Percentiles rank a stretch among this genome's conserved stretches.
phyloP scores from a whole-genome alignment of 148 eudicot genomes.

The Bassia scoparia region DNA sequence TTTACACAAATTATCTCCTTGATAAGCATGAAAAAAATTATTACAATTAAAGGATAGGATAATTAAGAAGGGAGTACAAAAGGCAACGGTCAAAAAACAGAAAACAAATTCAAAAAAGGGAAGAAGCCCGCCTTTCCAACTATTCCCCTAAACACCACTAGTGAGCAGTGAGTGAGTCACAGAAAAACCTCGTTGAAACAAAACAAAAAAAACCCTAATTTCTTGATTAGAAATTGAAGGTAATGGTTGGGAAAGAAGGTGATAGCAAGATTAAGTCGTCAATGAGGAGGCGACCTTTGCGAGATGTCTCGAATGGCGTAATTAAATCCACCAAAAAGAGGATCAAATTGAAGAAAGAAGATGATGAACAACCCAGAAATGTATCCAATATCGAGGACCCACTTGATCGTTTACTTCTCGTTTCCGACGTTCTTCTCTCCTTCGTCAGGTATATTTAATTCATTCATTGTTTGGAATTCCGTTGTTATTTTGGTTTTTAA shows the following conservation, averaged over 20 bases:
- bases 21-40: too few species aligned
- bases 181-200: too few species aligned
- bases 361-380: neutral
- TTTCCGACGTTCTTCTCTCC: slow-evolving; percentile 51
- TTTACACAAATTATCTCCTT: too few species aligned
- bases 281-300: slow-evolving; percentile 37
- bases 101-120: neutral
- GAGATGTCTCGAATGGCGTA: slow-evolving; percentile 40
- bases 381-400: slow-evolving; percentile 22
- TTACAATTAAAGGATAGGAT: too few species aligned
- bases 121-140: slow-evolving; percentile 1
- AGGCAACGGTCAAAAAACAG: neutral
- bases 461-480: neutral
- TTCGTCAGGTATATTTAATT: slow-evolving; percentile 44
- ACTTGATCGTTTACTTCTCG: slow-evolving; percentile 61
- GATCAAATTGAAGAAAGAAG: neutral
- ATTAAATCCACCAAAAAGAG: slow-evolving; percentile 8
- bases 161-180: too few species aligned
- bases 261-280: slow-evolving; percentile 30
- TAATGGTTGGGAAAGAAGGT: slow-evolving; percentile 32
- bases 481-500: neutral
- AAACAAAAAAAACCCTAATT: neutral
- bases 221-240: neutral
- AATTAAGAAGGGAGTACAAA: too few species aligned
- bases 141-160: neutral